These are phyloP conservation scores for Anthracocystis walkeri DNA, from an alignment of 1,284 basidiomycete genomes.

Conservation along the genomic window DNA sequence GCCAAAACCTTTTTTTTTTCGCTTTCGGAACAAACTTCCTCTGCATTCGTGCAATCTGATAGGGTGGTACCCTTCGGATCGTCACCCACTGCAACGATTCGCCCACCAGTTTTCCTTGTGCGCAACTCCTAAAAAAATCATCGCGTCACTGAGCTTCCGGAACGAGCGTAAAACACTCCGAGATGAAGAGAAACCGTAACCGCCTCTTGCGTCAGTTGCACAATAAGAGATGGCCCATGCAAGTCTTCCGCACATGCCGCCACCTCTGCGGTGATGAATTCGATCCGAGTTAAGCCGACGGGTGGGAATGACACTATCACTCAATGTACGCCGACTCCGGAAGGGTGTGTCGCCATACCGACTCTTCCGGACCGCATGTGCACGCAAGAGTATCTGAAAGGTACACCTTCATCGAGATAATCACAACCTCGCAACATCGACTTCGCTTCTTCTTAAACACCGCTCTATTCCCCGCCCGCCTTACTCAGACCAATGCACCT, in stretches of 20 bases:
- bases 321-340: no score
- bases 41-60: conserved; percentile 6
- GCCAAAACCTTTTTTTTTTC: background rate
- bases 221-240: no score
- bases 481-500: conserved; percentile 56
- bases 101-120: background rate
- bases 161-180: conserved; percentile 6
- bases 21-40: background rate
- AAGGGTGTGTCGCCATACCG: no score
- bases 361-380: no score
- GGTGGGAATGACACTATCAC: no score
- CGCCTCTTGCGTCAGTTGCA: background rate
- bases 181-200: conserved; percentile 2
- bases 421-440: no score
- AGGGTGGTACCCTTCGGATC: conserved; percentile 5
- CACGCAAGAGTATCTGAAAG: no score
- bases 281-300: no score
- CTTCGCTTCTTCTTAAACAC: no score
- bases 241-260: no score
- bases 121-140: background rate
- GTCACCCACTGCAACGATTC: background rate
- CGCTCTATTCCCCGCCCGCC: background rate
- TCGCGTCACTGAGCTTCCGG: background rate
- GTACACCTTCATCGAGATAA: no score
- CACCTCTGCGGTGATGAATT: no score